Conservation (phyloP, 1,284 basidiomycete species). For the Cutaneotrichosporon cyanovorans region DNA sequence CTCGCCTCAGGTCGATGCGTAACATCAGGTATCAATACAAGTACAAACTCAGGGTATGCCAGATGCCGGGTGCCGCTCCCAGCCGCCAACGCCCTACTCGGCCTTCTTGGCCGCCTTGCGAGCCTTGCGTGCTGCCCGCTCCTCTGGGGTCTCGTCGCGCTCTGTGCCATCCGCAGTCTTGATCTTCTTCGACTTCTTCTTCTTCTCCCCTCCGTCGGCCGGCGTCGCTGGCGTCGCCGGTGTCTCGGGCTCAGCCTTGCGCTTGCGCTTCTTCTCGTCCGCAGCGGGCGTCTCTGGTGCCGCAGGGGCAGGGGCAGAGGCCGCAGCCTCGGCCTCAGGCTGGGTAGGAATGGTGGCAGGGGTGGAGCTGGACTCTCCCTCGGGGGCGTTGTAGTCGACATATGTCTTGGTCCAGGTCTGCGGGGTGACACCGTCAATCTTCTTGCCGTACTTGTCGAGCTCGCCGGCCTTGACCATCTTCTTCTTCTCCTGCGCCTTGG, state of each 20-base stretch:
- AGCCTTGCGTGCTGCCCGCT: conserved; percentile 40
- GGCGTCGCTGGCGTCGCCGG: conserved; percentile 45
- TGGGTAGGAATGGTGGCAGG: conserved; percentile 32
- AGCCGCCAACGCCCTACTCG: neutral
- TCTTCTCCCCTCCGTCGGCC: conserved; percentile 52
- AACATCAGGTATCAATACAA: conserved; percentile 1
- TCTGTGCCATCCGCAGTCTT: conserved; percentile 45
- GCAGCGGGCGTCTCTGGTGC: conserved; percentile 18
- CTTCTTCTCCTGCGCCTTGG: conserved; percentile 95
- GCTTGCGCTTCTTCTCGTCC: conserved; percentile 49
- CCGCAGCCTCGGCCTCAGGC: conserved; percentile 30
- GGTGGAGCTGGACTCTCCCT: conserved; percentile 29
- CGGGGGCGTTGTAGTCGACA: conserved; percentile 67
- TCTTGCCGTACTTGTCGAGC: conserved; percentile 92
- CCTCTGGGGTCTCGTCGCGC: conserved; percentile 47
- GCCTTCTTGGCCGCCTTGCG: conserved; percentile 44
- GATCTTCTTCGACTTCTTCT: conserved; percentile 53
- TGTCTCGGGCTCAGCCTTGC: conserved; percentile 45
- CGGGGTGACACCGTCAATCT: conserved; percentile 84
- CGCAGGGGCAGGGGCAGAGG: conserved; percentile 45
- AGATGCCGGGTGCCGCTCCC: too few species aligned
- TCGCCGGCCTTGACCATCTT: conserved; percentile 94
- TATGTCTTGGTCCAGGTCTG: conserved; percentile 86
- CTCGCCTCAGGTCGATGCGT: neutral
- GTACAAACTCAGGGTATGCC: neutral